Evolutionary conservation across 208 protist genomes (phyloP).

Genomic region (Leishmania turanica): DNA sequence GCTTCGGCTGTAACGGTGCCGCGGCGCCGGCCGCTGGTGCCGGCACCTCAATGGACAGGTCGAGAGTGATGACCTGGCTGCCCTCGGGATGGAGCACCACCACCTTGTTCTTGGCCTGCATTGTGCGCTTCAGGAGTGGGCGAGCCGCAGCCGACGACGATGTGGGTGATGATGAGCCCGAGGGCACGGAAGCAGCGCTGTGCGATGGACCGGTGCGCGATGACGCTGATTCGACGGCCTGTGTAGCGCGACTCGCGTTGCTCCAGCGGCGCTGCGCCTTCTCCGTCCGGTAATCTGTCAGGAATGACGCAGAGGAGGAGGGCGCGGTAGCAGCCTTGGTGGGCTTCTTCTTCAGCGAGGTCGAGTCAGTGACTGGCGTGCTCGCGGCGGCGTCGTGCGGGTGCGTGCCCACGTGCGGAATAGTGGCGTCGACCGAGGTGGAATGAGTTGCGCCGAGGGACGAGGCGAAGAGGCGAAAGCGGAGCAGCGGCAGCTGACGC

Average conservation of each 20-base stretch:
- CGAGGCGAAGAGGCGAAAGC: slow-evolving; percentile 10
- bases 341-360: background rate
- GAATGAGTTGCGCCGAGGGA: background rate
- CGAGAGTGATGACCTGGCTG: slow-evolving; percentile 41
- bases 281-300: slow-evolving; percentile 7
- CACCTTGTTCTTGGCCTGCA: slow-evolving; percentile 38
- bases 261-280: slow-evolving; percentile 10
- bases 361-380: background rate
- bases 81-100: slow-evolving; percentile 39
- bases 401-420: too few species aligned
- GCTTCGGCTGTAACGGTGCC: background rate
- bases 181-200: background rate
- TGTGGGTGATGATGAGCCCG: background rate
- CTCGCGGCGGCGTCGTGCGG: background rate
- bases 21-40: background rate
- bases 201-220: background rate
- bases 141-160: background rate
- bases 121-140: slow-evolving; percentile 15
- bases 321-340: background rate
- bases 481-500: background rate
- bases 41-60: slow-evolving; percentile 35
- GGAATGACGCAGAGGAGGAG: background rate
- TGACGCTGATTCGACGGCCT: background rate
- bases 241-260: background rate
- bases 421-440: background rate